Percentiles rank a stretch among this genome's conserved stretches.
Conservation (phyloP, 2,329 filamentous ascomycete genomes). For the Phaeosphaeriaceae sp. region DNA sequence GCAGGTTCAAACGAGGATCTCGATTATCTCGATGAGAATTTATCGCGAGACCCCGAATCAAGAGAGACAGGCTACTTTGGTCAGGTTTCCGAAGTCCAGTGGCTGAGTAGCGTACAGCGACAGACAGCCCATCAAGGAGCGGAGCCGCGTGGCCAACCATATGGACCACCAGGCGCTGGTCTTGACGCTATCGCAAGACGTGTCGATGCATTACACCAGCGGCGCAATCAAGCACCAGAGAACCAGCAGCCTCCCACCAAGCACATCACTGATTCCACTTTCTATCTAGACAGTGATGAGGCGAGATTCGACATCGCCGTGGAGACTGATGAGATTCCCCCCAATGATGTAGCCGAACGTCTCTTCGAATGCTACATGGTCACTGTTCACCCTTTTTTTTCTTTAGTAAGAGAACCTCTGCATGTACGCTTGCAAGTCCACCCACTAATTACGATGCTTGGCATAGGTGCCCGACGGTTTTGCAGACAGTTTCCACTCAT, state of each 20-base stretch:
- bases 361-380: slow-evolving; percentile 47
- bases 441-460: not conserved
- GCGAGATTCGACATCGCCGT: slow-evolving; percentile 32
- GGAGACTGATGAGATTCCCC: slow-evolving; percentile 43
- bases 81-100: slow-evolving; percentile 44
- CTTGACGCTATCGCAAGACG: slow-evolving; percentile 16
- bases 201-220: slow-evolving; percentile 27
- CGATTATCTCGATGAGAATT: slow-evolving; percentile 39
- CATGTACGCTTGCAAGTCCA: not conserved
- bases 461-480: slow-evolving; percentile 26
- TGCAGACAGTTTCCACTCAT: slow-evolving; percentile 27
- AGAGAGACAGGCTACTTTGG: slow-evolving; percentile 45
- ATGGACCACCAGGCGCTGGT: slow-evolving; percentile 29
- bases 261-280: slow-evolving; percentile 35
- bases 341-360: slow-evolving; percentile 36
- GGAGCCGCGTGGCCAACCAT: slow-evolving; percentile 18
- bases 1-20: slow-evolving; percentile 40
- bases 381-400: slow-evolving; percentile 44
- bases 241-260: slow-evolving; percentile 16
- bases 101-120: slow-evolving; percentile 39
- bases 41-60: slow-evolving; percentile 34
- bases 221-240: slow-evolving; percentile 12
- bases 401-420: slow-evolving; percentile 24
- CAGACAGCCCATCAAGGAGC: slow-evolving; percentile 18
- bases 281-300: slow-evolving; percentile 46